Evolutionary conservation across 164 flowering plant species (phyloP), one percentile per base, ranked within the genome.

Genomic region (Stephania cephalantha): DNA sequence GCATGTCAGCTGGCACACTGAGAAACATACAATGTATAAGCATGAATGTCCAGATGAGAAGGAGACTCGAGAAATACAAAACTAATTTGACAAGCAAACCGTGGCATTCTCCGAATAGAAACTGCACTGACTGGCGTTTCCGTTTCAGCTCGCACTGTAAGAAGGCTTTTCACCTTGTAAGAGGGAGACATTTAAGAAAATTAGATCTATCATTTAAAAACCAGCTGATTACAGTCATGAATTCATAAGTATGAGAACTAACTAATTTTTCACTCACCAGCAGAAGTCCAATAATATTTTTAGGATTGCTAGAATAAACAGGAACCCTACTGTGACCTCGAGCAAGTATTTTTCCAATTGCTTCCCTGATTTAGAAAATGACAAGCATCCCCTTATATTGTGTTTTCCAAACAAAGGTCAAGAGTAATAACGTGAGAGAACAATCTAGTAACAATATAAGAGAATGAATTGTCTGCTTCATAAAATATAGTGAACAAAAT

Each of bases 291-390:
- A 95, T 93, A 22, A 95, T 82, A 72, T 93, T 95, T 79, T 85
- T 95, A 6, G 95, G 92, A 79, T 86, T 95, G 72, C 99, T 98
- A 73, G 97, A 87, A 85, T 91, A 95, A 7, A 95, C 97, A 84
- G 99, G 99, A 80, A 95, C 95, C 79, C 99, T 86, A 77, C 99
- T 95, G 83, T 95, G 99, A 48, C 99, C 99, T n/a, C 97, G 90
- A 76, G 99, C 92, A 77, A 95, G 94, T 75, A 95, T 81, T 85
- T 92, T 93, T 35, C 99, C 99, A 87, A 95, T 92, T 74, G 96
- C 98, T 85, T 95, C 99, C 99, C 99, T 95, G 87, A 69, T 67
- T 76, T 63, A 70, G n/a, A 12, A 22, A 9, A 9, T 18, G 20
- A 61, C n/a, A 70, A 71, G 35, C 18, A 67, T 22, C 22, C 53